Percentiles rank a stretch among this genome's conserved stretches.
These are phyloP conservation scores for Cyclospora cayetanensis DNA, from an alignment of 169 alveolate genomes.

Conservation along the genomic window DNA sequence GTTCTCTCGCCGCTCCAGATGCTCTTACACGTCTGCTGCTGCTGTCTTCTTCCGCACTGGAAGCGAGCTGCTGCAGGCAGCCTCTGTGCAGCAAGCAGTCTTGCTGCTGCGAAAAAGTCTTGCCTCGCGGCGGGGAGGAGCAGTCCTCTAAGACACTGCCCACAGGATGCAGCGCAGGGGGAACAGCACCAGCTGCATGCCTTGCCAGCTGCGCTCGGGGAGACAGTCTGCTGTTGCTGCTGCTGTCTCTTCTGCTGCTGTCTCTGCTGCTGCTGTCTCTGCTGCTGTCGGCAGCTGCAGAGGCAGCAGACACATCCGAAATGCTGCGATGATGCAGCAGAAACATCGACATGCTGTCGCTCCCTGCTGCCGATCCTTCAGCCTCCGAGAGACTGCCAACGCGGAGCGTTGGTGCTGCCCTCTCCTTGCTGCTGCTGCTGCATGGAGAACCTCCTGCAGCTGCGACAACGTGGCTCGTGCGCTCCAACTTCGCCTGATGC, in stretches of 20 bases:
- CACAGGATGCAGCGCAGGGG: not conserved
- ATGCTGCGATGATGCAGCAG: not conserved
- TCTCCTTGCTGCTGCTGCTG: no score
- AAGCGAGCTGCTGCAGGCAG: no score
- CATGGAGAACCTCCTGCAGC: no score
- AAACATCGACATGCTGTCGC: not conserved
- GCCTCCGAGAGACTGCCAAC: no score
- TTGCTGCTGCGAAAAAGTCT: no score
- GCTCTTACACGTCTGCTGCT: not conserved
- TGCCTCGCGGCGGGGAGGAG: no score
- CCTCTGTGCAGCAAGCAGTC: no score
- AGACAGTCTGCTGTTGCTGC: not conserved
- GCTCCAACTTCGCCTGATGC: no score
- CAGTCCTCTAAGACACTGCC: not conserved
- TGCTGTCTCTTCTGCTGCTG: not conserved
- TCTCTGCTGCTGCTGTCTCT: not conserved
- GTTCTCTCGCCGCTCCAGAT: not conserved
- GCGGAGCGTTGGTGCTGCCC: no score
- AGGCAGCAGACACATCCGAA: not conserved
- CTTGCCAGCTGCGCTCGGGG: not conserved
- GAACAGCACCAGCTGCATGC: not conserved
- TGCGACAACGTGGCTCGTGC: no score
- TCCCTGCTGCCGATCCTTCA: not conserved
- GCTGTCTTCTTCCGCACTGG: not conserved
- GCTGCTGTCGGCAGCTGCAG: not conserved